Percentiles rank a stretch among this genome's conserved stretches.
Conservation (phyloP, 2,329 filamentous ascomycete species). For the Colletotrichum tropicicola region DNA sequence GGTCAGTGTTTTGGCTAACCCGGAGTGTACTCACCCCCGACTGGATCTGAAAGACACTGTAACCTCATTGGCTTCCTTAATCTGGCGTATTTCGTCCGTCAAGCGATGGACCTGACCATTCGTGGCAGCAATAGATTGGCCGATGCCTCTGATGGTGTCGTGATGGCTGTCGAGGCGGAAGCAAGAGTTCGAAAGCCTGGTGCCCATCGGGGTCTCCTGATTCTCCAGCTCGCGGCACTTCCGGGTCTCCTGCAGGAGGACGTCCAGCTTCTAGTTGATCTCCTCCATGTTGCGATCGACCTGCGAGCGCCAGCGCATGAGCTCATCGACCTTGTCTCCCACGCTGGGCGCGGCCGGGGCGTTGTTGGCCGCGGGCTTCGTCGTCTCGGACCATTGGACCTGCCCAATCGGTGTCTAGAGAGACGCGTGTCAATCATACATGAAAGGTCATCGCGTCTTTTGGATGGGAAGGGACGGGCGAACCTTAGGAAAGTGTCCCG, state of each 20-base stretch:
- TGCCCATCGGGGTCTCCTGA: slow-evolving; percentile 4
- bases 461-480: not conserved
- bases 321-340: not conserved
- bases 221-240: slow-evolving; percentile 11
- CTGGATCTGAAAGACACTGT: slow-evolving; percentile 13
- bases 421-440: no score
- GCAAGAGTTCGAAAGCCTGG: slow-evolving; percentile 7
- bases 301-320: not conserved
- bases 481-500: not conserved
- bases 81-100: not conserved
- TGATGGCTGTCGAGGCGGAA: slow-evolving; percentile 5
- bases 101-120: not conserved
- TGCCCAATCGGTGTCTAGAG: not conserved
- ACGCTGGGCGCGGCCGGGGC: not conserved
- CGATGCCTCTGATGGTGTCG: not conserved
- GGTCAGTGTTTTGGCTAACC: not conserved
- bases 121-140: not conserved
- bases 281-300: not conserved
- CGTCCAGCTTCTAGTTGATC: slow-evolving; percentile 6
- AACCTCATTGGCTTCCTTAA: slow-evolving; percentile 1
- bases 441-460: no score
- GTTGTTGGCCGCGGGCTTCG: not conserved
- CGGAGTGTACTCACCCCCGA: not conserved
- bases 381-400: not conserved
- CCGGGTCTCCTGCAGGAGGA: slow-evolving; percentile 3